Evolutionary conservation across 2,329 filamentous ascomycete species (phyloP), one percentile per base, ranked within the genome.

Genomic region (Diaporthe capsici): DNA sequence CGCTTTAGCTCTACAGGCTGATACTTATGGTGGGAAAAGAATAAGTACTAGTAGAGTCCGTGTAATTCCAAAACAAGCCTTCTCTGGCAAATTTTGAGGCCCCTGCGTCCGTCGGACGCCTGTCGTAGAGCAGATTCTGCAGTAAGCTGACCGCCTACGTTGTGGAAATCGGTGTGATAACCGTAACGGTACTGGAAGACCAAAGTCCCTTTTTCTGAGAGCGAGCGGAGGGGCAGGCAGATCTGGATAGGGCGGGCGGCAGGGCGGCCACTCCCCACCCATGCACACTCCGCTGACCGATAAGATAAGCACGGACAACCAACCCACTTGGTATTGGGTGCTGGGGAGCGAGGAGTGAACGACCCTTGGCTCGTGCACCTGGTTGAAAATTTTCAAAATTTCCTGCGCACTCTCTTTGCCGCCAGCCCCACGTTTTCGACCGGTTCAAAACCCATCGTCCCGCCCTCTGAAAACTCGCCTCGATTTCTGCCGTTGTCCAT

Each of bases 351-450:
- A 28, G 20, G 63, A 25, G 47, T 49, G 44, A 34, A 68, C 31
- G 44, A 63, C 57, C 71, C 58, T 61, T 65, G 60, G 73, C 73
- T 71, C 73, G 73, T 75, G 73, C 73, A 65, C 68, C 31, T 53
- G 57, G 71, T 60, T 73, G 72, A 76, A 76, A 76, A 61, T 76
- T 73, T 74, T 71, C 72, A 76, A 76, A 68, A 73, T 73, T 74
- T 71, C 72, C 73, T 71, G 72, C 67, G 60, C 72, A 70, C 65
- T 42, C 67, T 63, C 34, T 71, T 76, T 70, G 53, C 17, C 44
- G 63, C 63, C 61, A 58, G 72, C 72, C 75, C 75, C 72, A 76
- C 74, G 74, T 51, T 76, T 76, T 63, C 61, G 60, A 61, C 63
- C 67, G 72, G 37, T 72, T 67, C 67, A 76, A 76, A 76, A 75